Evolutionary conservation across 176 grass and related monocot species (phyloP).

Genomic region (Metroxylon sagu): DNA sequence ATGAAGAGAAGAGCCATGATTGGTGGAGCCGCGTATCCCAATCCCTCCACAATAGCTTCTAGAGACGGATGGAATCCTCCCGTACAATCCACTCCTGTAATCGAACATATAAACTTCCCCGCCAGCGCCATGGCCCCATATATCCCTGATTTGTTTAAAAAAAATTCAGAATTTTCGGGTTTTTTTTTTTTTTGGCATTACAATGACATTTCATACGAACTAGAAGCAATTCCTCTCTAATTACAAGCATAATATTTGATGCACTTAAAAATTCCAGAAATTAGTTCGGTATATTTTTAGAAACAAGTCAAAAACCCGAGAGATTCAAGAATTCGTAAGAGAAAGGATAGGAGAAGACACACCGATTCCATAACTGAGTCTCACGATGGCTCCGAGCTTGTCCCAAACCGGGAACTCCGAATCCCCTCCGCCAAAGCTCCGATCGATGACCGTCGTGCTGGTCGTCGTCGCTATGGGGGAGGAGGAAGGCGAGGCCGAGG

Average conservation of each 20-base stretch:
- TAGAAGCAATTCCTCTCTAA: too few species aligned
- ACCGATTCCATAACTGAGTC: constrained; percentile 90
- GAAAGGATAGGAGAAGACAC: background rate
- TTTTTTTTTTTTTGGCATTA: too few species aligned
- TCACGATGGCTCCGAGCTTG: constrained; percentile 60
- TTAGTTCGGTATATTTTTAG: too few species aligned
- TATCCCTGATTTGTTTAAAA: constrained; percentile 35
- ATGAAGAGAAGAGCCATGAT: constrained; percentile 94
- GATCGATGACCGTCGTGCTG: constrained; percentile 8
- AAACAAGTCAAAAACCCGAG: background rate
- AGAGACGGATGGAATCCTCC: constrained; percentile 74
- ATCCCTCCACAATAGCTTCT: constrained; percentile 65
- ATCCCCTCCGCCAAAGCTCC: constrained; percentile 28
- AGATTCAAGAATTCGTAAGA: background rate
- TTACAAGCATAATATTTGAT: too few species aligned
- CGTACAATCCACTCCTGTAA: constrained; percentile 55
- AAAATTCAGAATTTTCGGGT: background rate
- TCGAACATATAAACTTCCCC: constrained; percentile 72
- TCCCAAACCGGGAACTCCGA: constrained; percentile 78
- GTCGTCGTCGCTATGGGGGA: background rate
- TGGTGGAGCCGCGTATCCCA: constrained; percentile 80
- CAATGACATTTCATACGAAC: too few species aligned
- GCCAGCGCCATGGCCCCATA: constrained; percentile 83
- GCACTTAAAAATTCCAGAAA: too few species aligned
- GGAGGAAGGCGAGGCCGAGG: background rate